Evolutionary conservation across 192 early-diverging fungal genomes (phyloP), one percentile per base, ranked within the genome.

Genomic region (Oehlia diaphana): DNA sequence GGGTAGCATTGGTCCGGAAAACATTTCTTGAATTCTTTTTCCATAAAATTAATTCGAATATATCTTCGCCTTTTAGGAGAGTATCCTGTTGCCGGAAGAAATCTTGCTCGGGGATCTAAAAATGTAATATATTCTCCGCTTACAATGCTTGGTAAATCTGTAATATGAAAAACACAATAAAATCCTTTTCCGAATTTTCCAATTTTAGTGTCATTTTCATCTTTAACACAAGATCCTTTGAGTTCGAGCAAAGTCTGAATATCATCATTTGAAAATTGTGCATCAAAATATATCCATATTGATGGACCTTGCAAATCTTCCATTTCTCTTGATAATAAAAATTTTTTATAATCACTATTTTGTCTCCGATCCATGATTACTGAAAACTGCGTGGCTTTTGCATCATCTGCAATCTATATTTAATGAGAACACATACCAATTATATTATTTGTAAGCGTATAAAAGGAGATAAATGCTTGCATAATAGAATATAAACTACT

Each of bases 131-230:
- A 44, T 7, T 53, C 50, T 23, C 79, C 79, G 19, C 82, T 83
- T 26, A 83, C 69, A 61, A 85, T 61, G n/a, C 79, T 80, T 0
- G 84, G 82, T 21, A 85, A 78, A 61, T 85, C 84, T 2, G 82
- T 83, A 39, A 83, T 31, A 39, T 85, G 84, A 66, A 81, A 85
- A 9, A 63, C 78, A 39, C 61, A 70, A 35, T 83, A 79, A 47
- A 85, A 85, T 5, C 84, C 84, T 9, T 74, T 53, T 4, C 84
- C 84, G 42, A 82, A 79, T 4, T 76, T 79, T 19, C 84, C 84
- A 16, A 85, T 83, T 44, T 81, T 82, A 8, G 66, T 70, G 1
- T 74, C 39, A 28, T 82, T 71, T 26, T 85, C 83, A 53, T 64
- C 74, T 9, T 79, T 79, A 7, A 74, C 49, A 5, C 39, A 42